Evolutionary conservation across 345 rosid species (phyloP).

Genomic region (Theobroma cacao): DNA sequence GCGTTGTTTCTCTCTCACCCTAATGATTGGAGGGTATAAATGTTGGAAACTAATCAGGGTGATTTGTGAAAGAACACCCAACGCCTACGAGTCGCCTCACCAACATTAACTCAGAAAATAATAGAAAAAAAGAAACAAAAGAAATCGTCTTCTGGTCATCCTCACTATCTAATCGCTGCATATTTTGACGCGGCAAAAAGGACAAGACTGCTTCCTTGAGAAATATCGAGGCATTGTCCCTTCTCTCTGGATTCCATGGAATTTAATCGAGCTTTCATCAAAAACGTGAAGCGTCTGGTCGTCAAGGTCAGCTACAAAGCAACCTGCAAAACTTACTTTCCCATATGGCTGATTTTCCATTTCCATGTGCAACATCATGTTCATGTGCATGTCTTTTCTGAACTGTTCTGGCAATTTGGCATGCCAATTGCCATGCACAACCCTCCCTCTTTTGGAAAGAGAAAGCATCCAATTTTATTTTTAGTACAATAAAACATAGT

Average conservation of each 20-base stretch:
- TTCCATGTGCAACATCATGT: background rate
- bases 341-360: background rate
- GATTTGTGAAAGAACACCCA: background rate
- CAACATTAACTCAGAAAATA: background rate
- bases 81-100: constrained; percentile 10
- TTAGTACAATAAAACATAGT: too few relatives aligned
- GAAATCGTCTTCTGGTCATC: background rate
- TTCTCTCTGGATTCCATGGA: constrained; percentile 3
- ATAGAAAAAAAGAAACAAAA: background rate
- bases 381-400: background rate
- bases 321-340: background rate
- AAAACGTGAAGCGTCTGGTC: constrained; percentile 9
- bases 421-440: too few relatives aligned
- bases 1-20: background rate
- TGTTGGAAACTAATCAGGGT: background rate
- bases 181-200: too few relatives aligned
- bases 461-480: too few relatives aligned
- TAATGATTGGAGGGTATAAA: background rate
- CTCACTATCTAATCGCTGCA: background rate
- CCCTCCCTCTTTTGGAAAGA: too few relatives aligned
- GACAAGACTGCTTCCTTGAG: background rate
- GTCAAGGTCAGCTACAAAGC: constrained; percentile 7
- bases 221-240: background rate
- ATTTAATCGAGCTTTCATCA: constrained; percentile 7
- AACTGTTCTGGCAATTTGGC: too few relatives aligned